These are phyloP conservation scores for Allodekkera sacchari DNA, from an alignment of 805 yeast genomes.

Conservation along the genomic window DNA sequence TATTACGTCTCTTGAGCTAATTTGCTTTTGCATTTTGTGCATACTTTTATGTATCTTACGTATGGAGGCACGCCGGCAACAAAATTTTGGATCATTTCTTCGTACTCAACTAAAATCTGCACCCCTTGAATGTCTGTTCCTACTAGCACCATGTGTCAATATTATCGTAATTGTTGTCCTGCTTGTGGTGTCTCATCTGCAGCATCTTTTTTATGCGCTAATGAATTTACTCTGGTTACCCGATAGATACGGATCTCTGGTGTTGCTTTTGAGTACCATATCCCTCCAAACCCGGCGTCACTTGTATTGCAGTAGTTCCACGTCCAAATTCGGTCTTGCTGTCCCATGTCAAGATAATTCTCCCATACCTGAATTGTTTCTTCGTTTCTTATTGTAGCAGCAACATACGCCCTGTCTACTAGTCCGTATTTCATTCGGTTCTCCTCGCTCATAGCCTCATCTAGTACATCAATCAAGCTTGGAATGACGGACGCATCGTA, in stretches of 20 bases:
- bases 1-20: too few relatives aligned
- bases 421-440: slow-evolving; percentile 6
- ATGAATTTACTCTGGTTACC: neutral
- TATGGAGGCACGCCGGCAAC: too few relatives aligned
- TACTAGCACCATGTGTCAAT: too few relatives aligned
- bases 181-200: neutral
- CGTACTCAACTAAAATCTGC: too few relatives aligned
- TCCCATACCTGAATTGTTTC: slow-evolving; percentile 41
- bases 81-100: too few relatives aligned
- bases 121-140: too few relatives aligned
- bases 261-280: slow-evolving; percentile 15
- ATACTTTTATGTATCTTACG: too few relatives aligned
- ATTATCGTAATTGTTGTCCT: too few relatives aligned
- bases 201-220: slow-evolving; percentile 3
- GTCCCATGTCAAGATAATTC: slow-evolving; percentile 21
- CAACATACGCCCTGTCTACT: slow-evolving; percentile 31
- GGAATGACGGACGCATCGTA: slow-evolving; percentile 62
- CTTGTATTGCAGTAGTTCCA: slow-evolving; percentile 11
- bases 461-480: slow-evolving; percentile 40
- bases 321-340: slow-evolving; percentile 15
- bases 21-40: too few relatives aligned
- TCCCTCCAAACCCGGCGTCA: slow-evolving; percentile 4
- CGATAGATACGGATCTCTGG: slow-evolving; percentile 14
- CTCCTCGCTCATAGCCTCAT: slow-evolving; percentile 24
- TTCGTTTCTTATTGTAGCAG: slow-evolving; percentile 70